A percentile compares a stretch with the other conserved stretches of the same genome.
These are phyloP conservation scores for Hordeum pubiflorum DNA, from an alignment of 202 grass and related monocot species.

Conservation along the genomic window DNA sequence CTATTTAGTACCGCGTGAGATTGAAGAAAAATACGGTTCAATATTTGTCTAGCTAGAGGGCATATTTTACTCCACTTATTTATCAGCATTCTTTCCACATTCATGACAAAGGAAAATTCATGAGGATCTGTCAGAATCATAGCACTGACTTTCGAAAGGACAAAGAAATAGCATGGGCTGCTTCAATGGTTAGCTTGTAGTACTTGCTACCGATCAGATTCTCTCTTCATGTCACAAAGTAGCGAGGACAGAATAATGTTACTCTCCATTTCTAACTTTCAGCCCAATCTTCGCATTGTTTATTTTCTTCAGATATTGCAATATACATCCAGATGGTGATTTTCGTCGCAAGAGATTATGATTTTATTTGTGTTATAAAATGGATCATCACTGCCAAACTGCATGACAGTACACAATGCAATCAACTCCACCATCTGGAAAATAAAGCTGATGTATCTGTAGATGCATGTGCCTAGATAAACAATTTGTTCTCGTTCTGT, in stretches of 20 bases:
- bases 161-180: background rate
- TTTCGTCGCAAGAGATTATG: background rate
- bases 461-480: background rate
- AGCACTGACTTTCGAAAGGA: background rate
- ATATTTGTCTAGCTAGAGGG: background rate
- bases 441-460: too few relatives aligned
- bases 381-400: background rate
- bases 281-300: background rate
- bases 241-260: too few relatives aligned
- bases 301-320: background rate
- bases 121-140: background rate
- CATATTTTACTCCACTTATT: background rate
- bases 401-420: background rate
- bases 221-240: background rate
- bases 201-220: background rate
- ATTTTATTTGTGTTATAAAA: background rate
- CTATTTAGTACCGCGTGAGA: constrained; percentile 36
- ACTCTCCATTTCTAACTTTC: background rate
- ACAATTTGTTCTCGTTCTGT: too few relatives aligned
- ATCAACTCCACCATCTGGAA: background rate
- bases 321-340: background rate
- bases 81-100: constrained; percentile 7
- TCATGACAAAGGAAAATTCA: background rate
- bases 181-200: background rate
- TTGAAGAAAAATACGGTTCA: background rate